Evolutionary conservation across 2,329 filamentous ascomycete species (phyloP), one percentile per base, ranked within the genome.

Genomic region (Zopfia rhizophila): DNA sequence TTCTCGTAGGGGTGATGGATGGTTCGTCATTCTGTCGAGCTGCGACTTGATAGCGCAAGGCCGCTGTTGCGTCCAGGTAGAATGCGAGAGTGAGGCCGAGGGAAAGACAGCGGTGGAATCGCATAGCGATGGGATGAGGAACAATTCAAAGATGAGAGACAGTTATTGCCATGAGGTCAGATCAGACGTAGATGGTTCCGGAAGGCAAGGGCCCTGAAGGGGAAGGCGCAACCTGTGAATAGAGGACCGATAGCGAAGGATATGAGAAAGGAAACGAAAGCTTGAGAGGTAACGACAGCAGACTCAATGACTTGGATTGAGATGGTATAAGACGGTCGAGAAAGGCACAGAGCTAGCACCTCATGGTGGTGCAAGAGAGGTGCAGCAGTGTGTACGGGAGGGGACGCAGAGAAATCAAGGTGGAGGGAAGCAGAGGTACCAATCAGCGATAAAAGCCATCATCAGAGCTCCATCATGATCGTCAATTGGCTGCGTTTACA

Each of bases 1-100:
- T 28, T 22, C 55, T 23, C 7, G 56, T 53, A 12, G 47, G 42
- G 5, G 56, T 45, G 7, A 60, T 48, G 30, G 45, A 38, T 14
- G 50, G 45, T 13, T 23, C 50, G 11, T 57, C 66, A 55, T 72
- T 58, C 39, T 71, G 68, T 37, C 68, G 65, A 24, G 52, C 54
- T 6, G 35, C 33, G n/a, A 69, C 28, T 23, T 51, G 58, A 41
- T 48, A 36, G 27, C 55, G 59, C 18, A 63, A 52, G 23, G 59
- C 56, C 38, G 60, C 58, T 17, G 48, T 56, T 6, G 53, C 47
- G 21, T 68, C 53, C 12, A 67, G 48, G 44, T 56, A 66, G 17
- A 68, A 39, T 23, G 62, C 22, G 28, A 70, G 56, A 18, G 54
- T 58, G 38, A 70, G 46, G 48, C 47, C 58, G 29, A 61, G 43